Evolutionary conservation across 331 rosid genomes (phyloP).

Genomic region (Malus hybrid): DNA sequence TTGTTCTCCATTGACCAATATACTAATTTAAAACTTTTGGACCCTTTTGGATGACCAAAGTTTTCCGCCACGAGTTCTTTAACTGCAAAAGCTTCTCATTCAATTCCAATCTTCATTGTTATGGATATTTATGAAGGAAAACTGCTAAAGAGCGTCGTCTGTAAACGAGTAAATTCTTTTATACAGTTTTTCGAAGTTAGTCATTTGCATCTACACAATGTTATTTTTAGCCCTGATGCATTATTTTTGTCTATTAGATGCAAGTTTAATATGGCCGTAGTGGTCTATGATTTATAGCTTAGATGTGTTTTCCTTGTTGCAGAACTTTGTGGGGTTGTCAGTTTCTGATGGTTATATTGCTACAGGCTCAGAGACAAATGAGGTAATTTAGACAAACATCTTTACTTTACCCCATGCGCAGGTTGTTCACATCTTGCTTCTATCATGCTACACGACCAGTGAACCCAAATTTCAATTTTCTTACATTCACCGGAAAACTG

Average conservation of each 20-base stretch:
- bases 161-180: not conserved
- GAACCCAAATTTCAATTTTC: not conserved
- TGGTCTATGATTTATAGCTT: not conserved
- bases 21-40: not conserved
- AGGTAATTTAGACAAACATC: conserved; percentile 44
- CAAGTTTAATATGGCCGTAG: not conserved
- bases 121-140: not conserved
- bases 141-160: not conserved
- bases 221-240: not conserved
- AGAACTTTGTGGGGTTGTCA: conserved; percentile 96
- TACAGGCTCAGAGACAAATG: conserved; percentile 97
- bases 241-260: not conserved
- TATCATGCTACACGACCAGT: not conserved
- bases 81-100: not conserved
- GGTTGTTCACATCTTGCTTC: not conserved
- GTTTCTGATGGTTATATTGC: conserved; percentile 92
- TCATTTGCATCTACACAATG: not conserved
- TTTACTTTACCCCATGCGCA: not conserved
- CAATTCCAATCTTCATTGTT: not conserved
- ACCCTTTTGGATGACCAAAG: not conserved
- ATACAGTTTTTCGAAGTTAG: not conserved
- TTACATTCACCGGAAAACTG: not conserved
- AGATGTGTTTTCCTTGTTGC: conserved; percentile 27
- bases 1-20: not conserved
- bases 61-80: not conserved